Evolutionary conservation across 2,329 filamentous ascomycete genomes (phyloP).

Genomic region (Sclerotinia nivalis): DNA sequence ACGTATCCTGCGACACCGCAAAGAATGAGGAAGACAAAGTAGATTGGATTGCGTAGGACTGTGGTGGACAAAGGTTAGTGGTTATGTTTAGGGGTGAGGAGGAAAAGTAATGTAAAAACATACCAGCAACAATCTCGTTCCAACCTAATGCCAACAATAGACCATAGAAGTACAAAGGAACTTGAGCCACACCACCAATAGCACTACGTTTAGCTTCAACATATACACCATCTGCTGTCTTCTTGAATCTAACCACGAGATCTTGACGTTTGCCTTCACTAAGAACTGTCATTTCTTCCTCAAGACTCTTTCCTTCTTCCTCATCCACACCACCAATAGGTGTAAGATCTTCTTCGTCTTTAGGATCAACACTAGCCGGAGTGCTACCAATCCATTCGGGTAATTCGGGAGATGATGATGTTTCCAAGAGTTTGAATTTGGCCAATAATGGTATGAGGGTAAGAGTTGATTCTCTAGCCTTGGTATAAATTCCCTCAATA

Average conservation of each 20-base stretch:
- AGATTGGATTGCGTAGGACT: slow-evolving; percentile 92
- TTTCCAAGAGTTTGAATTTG: slow-evolving; percentile 75
- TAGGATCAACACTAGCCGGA: slow-evolving; percentile 70
- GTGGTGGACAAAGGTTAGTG: background rate
- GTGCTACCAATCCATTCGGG: slow-evolving; percentile 79
- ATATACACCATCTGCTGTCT: slow-evolving; percentile 95
- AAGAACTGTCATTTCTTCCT: slow-evolving; percentile 96
- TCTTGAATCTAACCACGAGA: slow-evolving; percentile 93
- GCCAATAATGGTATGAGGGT: slow-evolving; percentile 87
- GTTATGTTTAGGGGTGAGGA: background rate
- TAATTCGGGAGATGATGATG: slow-evolving; percentile 76
- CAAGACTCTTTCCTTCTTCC: slow-evolving; percentile 88
- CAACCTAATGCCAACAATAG: slow-evolving; percentile 89
- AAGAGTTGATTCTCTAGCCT: slow-evolving; percentile 87
- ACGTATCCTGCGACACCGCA: slow-evolving; percentile 77
- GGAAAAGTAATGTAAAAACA: slow-evolving; percentile 42
- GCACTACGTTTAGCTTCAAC: slow-evolving; percentile 97
- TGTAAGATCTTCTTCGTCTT: slow-evolving; percentile 85
- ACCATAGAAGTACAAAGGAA: slow-evolving; percentile 93
- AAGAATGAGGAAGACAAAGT: slow-evolving; percentile 86
- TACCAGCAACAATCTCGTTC: slow-evolving; percentile 96
- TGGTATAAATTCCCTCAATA: slow-evolving; percentile 93
- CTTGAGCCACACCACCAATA: slow-evolving; percentile 90
- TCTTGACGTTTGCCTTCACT: slow-evolving; percentile 89
- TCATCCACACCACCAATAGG: slow-evolving; percentile 95